Conservation (phyloP, 2,329 filamentous ascomycete species). For the Orbilia ellipsospora region DNA sequence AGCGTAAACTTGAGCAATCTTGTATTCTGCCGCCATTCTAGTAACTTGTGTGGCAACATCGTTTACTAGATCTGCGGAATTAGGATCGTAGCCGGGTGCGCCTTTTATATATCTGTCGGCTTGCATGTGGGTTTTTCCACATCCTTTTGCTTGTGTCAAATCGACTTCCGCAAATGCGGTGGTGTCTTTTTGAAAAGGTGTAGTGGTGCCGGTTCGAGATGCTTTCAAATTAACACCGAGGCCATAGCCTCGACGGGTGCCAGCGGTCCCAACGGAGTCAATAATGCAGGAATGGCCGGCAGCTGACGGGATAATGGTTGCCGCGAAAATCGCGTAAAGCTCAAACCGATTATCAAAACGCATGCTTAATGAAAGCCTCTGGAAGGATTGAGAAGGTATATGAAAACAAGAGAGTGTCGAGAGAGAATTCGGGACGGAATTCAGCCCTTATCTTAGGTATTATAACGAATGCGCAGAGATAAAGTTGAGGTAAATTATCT, state of each 20-base stretch:
- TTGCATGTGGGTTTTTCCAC: slow-evolving; percentile 23
- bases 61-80: not conserved
- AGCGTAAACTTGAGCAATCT: not conserved
- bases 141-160: not conserved
- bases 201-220: not conserved
- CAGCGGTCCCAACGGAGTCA: slow-evolving; percentile 5
- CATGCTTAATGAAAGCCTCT: slow-evolving; percentile 11
- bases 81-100: not conserved
- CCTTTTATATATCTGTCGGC: slow-evolving; percentile 7
- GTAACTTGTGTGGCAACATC: not conserved
- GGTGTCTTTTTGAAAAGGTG: slow-evolving; percentile 14
- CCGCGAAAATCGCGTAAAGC: not conserved
- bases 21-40: not conserved
- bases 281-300: slow-evolving; percentile 6
- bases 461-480: too few species aligned
- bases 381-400: not conserved
- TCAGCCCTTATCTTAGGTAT: too few species aligned
- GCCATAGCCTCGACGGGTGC: slow-evolving; percentile 10
- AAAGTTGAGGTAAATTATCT: too few species aligned
- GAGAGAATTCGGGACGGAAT: too few species aligned
- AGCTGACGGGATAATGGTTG: not conserved
- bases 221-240: slow-evolving; percentile 15
- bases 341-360: slow-evolving; percentile 3
- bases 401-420: too few species aligned
- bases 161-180: slow-evolving; percentile 5